These are phyloP conservation scores for Helianthus annuus DNA, from an alignment of 129 eudicot genomes.

Conservation along the genomic window HanXRQr2.0-SUNRISE NC_035449.2:11462793-11463292, in stretches of 20 bases:
- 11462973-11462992: conserved; percentile 21
- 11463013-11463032: conserved; percentile 26
- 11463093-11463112: too few relatives aligned
- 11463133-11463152: too few relatives aligned
- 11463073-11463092: conserved; percentile 10
- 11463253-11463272: too few relatives aligned
- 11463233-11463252: too few relatives aligned
- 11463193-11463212: too few relatives aligned
- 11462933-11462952: conserved; percentile 19
- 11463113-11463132: too few relatives aligned
- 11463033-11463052: conserved; percentile 31
- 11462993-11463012: conserved; percentile 22
- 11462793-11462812: conserved; percentile 89
- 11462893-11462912: conserved; percentile 16
- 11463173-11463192: too few relatives aligned
- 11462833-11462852: conserved; percentile 88
- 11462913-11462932: conserved; percentile 38
- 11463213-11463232: too few relatives aligned
- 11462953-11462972: conserved; percentile 1
- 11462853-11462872: conserved; percentile 51
- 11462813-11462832: conserved; percentile 89
- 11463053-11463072: conserved; percentile 20
- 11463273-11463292: too few relatives aligned
- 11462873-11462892: conserved; percentile 21
- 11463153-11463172: too few relatives aligned